Percentiles rank a stretch among this genome's conserved stretches.
Conservation (phyloP, 176 grass and related monocot species). For the Miscanthus lutarioriparius region DNA sequence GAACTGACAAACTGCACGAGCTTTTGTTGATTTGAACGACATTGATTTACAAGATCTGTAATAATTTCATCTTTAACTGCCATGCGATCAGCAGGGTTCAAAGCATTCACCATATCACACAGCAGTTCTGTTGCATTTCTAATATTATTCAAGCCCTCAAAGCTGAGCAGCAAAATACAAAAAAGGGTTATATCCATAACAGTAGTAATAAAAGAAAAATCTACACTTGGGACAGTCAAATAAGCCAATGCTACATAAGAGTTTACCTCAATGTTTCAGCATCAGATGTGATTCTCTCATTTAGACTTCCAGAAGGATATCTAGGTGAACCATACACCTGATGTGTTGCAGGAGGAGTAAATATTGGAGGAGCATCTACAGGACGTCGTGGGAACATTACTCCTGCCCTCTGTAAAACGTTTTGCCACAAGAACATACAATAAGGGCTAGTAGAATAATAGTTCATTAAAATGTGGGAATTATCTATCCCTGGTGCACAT, state of each 20-base stretch:
- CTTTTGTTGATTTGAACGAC: conserved; percentile 72
- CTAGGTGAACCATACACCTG: conserved; percentile 54
- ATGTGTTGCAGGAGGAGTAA: conserved; percentile 67
- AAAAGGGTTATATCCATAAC: background rate
- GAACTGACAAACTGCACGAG: conserved; percentile 76
- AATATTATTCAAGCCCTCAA: conserved; percentile 77
- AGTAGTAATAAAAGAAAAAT: background rate
- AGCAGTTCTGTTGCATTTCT: conserved; percentile 68
- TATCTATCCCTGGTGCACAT: background rate
- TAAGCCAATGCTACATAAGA: conserved; percentile 9
- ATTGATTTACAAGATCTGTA: conserved; percentile 74
- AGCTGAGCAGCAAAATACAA: conserved; percentile 46
- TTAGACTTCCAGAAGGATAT: conserved; percentile 49
- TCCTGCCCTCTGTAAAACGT: conserved; percentile 73
- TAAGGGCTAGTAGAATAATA: background rate
- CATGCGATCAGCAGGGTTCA: conserved; percentile 72
- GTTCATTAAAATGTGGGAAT: background rate
- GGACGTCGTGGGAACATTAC: conserved; percentile 71
- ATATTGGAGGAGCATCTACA: conserved; percentile 75
- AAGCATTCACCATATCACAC: conserved; percentile 84
- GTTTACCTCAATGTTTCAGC: conserved; percentile 66
- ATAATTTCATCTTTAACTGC: conserved; percentile 87
- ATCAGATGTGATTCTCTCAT: conserved; percentile 56
- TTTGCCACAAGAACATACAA: conserved; percentile 21
- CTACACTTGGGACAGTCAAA: background rate